A percentile compares a stretch with the other conserved stretches of the same genome.
Evolutionary conservation across 768 basidiomycete genomes (phyloP).

Genomic region (Clavaria fumosa): DNA sequence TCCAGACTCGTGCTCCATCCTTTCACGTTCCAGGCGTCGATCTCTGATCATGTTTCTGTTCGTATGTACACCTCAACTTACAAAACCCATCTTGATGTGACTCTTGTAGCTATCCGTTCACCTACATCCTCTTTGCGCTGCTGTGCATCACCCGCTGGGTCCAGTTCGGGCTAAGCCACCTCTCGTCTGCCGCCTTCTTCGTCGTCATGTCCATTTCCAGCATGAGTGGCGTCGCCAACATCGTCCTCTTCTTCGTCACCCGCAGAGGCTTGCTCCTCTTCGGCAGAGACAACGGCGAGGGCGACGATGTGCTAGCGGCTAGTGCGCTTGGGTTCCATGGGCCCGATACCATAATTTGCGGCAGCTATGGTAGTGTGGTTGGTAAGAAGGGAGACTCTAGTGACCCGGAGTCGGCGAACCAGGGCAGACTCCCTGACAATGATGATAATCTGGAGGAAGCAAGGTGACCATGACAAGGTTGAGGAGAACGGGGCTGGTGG

Average conservation of each 20-base stretch:
- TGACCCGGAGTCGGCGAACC: too few relatives aligned
- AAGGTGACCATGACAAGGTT: too few relatives aligned
- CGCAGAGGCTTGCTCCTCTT: not conserved
- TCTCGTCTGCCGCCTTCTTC: not conserved
- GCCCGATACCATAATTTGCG: too few relatives aligned
- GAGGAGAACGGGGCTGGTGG: too few relatives aligned
- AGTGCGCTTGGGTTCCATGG: too few relatives aligned
- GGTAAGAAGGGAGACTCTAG: too few relatives aligned
- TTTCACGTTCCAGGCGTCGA: not conserved
- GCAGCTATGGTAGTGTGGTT: too few relatives aligned
- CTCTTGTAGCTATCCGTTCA: not conserved
- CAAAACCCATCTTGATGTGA: not conserved
- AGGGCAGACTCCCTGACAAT: too few relatives aligned
- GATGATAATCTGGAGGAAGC: too few relatives aligned
- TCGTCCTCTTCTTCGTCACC: slow-evolving; percentile 2
- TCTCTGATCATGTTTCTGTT: slow-evolving; percentile 3
- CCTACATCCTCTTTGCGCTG: not conserved
- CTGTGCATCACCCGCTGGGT: not conserved
- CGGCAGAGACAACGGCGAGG: too few relatives aligned
- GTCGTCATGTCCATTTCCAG: not conserved
- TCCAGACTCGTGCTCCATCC: too few relatives aligned
- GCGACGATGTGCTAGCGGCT: too few relatives aligned
- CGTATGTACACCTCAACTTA: not conserved
- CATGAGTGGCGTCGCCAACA: slow-evolving; percentile 2
- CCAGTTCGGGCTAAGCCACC: not conserved